Percentiles rank a stretch among this genome's conserved stretches.
These are phyloP conservation scores for Colletotrichum endophyticum DNA, from an alignment of 2,329 filamentous ascomycete genomes.

Conservation along the genomic window DNA sequence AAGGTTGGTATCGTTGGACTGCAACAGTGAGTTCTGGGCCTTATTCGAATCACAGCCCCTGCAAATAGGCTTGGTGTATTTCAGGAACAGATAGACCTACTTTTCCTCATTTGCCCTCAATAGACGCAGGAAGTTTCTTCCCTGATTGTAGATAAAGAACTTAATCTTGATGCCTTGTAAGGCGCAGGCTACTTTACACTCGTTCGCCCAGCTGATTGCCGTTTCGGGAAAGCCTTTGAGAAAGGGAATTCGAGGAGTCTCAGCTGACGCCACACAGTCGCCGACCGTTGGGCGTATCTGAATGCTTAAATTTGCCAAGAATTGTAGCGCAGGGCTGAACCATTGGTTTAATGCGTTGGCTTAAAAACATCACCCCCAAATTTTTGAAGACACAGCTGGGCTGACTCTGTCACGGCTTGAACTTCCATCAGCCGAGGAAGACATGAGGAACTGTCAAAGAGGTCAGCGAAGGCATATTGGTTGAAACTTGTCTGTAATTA, in stretches of 20 bases:
- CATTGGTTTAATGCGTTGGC: not conserved
- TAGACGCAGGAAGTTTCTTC: not conserved
- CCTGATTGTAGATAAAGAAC: not conserved
- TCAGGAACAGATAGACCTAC: rapidly evolving
- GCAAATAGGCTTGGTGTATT: not conserved
- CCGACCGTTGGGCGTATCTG: not conserved
- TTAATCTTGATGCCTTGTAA: not conserved
- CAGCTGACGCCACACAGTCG: not conserved
- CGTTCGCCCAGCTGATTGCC: not conserved
- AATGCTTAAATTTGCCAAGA: not conserved
- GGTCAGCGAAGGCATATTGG: not conserved
- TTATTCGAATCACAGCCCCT: no score
- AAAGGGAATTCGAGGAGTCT: not conserved
- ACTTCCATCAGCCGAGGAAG: not conserved
- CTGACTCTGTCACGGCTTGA: not conserved
- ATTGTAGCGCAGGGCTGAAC: not conserved
- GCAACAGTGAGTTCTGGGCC: not conserved
- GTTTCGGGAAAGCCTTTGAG: not conserved
- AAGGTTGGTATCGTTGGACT: conserved; percentile 10
- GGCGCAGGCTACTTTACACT: not conserved
- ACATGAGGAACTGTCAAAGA: not conserved
- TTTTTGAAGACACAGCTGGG: not conserved
- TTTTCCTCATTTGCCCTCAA: not conserved
- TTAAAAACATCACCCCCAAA: not conserved
- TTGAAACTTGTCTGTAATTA: not conserved